These are phyloP conservation scores for Fusarium falciforme DNA, from an alignment of 2,329 filamentous ascomycete species.

Conservation along the genomic window DNA sequence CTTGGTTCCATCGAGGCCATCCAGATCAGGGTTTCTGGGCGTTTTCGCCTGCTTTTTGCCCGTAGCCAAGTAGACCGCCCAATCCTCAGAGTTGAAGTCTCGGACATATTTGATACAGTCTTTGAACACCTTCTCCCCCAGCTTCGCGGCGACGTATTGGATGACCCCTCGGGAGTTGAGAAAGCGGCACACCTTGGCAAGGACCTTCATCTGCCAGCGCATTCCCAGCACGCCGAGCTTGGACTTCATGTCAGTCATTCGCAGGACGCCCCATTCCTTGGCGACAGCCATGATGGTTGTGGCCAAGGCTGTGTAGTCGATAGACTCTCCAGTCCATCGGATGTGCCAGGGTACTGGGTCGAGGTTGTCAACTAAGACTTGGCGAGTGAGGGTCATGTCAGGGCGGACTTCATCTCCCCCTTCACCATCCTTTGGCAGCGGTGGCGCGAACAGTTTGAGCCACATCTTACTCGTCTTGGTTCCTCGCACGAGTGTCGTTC, in stretches of 20 bases:
- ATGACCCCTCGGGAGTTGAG: slow-evolving; percentile 67
- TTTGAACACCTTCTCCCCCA: slow-evolving; percentile 66
- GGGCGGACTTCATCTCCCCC: slow-evolving; percentile 38
- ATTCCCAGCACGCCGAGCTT: slow-evolving; percentile 68
- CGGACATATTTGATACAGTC: slow-evolving; percentile 70
- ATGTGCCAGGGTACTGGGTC: slow-evolving; percentile 67
- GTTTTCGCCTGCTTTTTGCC: slow-evolving; percentile 51
- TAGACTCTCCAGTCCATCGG: slow-evolving; percentile 67
- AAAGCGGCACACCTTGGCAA: slow-evolving; percentile 69
- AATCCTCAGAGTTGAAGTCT: slow-evolving; percentile 67
- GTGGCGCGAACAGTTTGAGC: slow-evolving; percentile 66
- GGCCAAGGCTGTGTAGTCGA: slow-evolving; percentile 68
- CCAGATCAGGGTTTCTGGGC: slow-evolving; percentile 40
- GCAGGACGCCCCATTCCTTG: slow-evolving; percentile 68
- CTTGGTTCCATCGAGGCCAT: slow-evolving; percentile 40
- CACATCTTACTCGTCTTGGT: slow-evolving; percentile 73
- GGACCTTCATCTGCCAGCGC: slow-evolving; percentile 69
- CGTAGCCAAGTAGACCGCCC: slow-evolving; percentile 65
- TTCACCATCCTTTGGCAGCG: slow-evolving; percentile 51
- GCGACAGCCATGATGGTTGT: slow-evolving; percentile 67
- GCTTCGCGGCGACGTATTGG: slow-evolving; percentile 67
- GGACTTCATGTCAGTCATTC: slow-evolving; percentile 66
- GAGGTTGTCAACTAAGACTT: slow-evolving; percentile 57
- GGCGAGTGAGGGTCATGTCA: slow-evolving; percentile 54
- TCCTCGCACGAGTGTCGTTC: slow-evolving; percentile 67